Evolutionary conservation across 345 rosid species (phyloP).

Genomic region (Ceriops tagal): DNA sequence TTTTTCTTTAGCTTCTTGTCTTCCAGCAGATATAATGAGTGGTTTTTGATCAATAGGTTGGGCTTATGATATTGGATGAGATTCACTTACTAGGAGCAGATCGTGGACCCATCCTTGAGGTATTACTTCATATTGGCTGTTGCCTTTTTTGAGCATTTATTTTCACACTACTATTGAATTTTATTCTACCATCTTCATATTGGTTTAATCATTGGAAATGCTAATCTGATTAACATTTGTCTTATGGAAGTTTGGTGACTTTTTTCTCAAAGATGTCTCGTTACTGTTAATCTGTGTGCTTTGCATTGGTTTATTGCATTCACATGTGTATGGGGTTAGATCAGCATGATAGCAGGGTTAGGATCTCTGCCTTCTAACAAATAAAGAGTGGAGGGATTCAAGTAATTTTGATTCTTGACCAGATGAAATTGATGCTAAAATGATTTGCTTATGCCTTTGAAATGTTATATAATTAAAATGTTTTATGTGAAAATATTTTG

Average conservation of each 20-base stretch:
- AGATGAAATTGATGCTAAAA: too few relatives aligned
- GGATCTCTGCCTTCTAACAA: background rate
- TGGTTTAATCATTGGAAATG: background rate
- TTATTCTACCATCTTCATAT: background rate
- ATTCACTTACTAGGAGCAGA: constrained; percentile 97
- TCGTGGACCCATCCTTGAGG: constrained; percentile 99
- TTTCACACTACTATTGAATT: background rate
- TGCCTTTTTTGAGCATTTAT: background rate
- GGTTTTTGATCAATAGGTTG: constrained; percentile 56
- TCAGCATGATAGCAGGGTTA: too few relatives aligned
- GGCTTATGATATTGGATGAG: constrained; percentile 95
- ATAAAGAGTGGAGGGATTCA: background rate
- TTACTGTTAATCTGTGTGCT: too few relatives aligned
- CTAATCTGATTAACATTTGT: background rate
- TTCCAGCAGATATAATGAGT: background rate
- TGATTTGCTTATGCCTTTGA: too few relatives aligned
- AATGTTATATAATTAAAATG: background rate
- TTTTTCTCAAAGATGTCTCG: too few relatives aligned
- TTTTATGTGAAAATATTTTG: background rate
- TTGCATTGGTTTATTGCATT: too few relatives aligned
- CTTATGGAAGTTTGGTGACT: too few relatives aligned
- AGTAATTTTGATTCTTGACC: background rate
- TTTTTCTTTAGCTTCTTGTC: background rate
- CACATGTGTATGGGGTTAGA: background rate
- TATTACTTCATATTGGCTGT: constrained; percentile 27